Evolutionary conservation across 1,284 basidiomycete genomes (phyloP).

Genomic region (Cryptococcus jaspeensis): DNA sequence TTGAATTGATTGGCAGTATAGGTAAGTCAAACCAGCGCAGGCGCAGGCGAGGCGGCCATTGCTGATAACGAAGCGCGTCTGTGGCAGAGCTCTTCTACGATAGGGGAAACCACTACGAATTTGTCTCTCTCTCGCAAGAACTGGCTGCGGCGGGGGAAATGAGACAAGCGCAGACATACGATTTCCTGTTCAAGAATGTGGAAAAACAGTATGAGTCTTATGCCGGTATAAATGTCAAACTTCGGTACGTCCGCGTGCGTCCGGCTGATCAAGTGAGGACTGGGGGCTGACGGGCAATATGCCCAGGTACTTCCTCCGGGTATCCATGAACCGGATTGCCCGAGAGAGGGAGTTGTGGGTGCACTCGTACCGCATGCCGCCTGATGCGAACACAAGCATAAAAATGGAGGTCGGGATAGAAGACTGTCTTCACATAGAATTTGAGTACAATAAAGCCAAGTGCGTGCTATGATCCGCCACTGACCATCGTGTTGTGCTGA

Average conservation of each 20-base stretch:
- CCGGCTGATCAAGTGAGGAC: not conserved
- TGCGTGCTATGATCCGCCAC: constrained; percentile 49
- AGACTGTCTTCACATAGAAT: constrained; percentile 98
- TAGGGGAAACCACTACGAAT: constrained; percentile 96
- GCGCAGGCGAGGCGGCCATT: not conserved
- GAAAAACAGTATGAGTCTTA: constrained; percentile 99
- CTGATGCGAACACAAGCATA: constrained; percentile 94
- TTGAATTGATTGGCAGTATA: constrained; percentile 95
- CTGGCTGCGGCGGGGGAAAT: constrained; percentile 91
- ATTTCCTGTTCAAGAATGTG: constrained; percentile 97
- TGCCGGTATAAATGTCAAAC: constrained; percentile 96
- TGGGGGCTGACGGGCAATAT: not conserved
- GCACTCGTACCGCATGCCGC: constrained; percentile 96
- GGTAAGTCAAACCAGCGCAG: constrained; percentile 57
- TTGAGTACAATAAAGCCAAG: constrained; percentile 99
- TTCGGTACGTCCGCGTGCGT: constrained; percentile 63
- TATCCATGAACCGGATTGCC: constrained; percentile 79
- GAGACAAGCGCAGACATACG: constrained; percentile 89
- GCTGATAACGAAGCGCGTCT: not conserved
- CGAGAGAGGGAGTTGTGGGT: constrained; percentile 97
- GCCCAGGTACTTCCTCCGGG: constrained; percentile 87
- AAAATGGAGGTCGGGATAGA: constrained; percentile 99
- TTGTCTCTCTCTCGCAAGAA: constrained; percentile 91
- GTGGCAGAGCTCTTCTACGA: constrained; percentile 73
- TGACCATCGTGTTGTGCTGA: not conserved